These are phyloP conservation scores for Ceratocystis alfenasii DNA, from an alignment of 2,329 filamentous ascomycete species.

Conservation along the genomic window DNA sequence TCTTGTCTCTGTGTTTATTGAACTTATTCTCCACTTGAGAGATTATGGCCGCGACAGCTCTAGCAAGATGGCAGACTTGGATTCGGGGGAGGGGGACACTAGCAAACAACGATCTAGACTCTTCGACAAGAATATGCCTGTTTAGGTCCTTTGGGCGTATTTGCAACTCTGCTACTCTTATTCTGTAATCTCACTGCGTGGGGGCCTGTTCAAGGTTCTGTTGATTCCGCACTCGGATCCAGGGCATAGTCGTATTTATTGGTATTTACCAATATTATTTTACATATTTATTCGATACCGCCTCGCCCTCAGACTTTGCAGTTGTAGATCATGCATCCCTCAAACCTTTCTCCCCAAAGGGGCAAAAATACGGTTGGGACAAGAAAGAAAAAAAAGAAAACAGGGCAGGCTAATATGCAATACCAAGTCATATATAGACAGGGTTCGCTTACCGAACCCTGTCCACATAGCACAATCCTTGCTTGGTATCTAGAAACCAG, in stretches of 20 bases:
- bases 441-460: constrained; percentile 13
- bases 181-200: background rate
- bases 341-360: background rate
- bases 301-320: background rate
- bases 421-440: background rate
- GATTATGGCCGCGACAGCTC: background rate
- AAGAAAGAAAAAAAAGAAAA: background rate
- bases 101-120: background rate
- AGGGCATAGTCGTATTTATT: background rate
- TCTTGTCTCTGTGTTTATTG: background rate
- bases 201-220: background rate
- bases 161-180: background rate
- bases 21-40: background rate
- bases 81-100: background rate
- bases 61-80: constrained; percentile 1
- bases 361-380: background rate
- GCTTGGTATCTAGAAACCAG: background rate
- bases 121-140: constrained; percentile 2
- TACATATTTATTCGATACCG: background rate
- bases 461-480: background rate
- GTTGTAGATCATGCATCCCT: background rate
- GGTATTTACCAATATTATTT: background rate
- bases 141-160: background rate
- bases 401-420: background rate
- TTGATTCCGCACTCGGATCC: background rate